These are phyloP conservation scores for Tricholoma saponaceum DNA, from an alignment of 768 basidiomycete genomes.

Conservation along the genomic window DNA sequence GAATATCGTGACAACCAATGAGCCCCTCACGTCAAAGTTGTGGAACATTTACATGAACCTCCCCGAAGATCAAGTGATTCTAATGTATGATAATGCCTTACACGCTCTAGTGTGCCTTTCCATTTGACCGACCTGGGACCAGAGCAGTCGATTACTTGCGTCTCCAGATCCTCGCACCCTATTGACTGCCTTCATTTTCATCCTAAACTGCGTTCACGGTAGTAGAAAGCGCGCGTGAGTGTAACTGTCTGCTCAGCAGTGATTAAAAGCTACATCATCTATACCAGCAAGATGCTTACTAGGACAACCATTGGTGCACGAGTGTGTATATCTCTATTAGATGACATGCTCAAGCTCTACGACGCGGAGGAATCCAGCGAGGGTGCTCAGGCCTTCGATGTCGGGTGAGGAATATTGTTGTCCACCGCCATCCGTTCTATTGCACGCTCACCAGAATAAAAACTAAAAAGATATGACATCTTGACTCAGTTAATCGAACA, in stretches of 20 bases:
- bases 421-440: constrained; percentile 4
- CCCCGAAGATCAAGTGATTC: constrained; percentile 67
- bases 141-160: constrained; percentile 52
- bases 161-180: constrained; percentile 62
- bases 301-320: constrained; percentile 54
- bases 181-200: constrained; percentile 60
- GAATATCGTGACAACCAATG: constrained; percentile 79
- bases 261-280: constrained; percentile 1
- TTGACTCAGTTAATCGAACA: constrained; percentile 60
- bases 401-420: constrained; percentile 48
- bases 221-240: constrained; percentile 55
- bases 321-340: constrained; percentile 65
- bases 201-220: constrained; percentile 67
- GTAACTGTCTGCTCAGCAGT: neutral
- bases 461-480: constrained; percentile 51
- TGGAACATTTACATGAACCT: constrained; percentile 66
- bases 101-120: constrained; percentile 4
- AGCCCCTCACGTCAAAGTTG: constrained; percentile 46
- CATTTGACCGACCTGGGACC: constrained; percentile 14
- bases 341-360: constrained; percentile 65
- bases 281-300: constrained; percentile 46
- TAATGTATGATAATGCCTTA: constrained; percentile 52
- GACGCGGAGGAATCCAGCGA: constrained; percentile 65
- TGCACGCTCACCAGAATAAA: constrained; percentile 5
- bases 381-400: constrained; percentile 67